A percentile compares a stretch with the other conserved stretches of the same genome.
Conservation (phyloP, 495 filamentous ascomycete species). For the Annulohypoxylon moriforme region DNA sequence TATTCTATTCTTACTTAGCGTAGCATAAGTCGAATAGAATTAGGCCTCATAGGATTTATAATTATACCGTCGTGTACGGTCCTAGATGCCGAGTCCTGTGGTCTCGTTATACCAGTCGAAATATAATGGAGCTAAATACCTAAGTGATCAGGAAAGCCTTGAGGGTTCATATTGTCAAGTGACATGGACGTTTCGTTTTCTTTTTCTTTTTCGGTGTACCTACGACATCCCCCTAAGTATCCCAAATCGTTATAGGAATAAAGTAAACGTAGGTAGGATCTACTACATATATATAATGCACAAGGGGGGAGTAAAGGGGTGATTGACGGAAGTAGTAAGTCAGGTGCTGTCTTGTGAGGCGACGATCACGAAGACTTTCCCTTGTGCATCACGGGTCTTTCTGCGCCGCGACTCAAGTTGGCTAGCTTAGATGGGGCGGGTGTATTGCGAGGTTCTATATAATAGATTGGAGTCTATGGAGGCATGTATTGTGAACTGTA, state of each 20-base stretch:
- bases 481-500: no score
- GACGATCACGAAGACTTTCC: conserved; percentile 14
- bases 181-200: neutral
- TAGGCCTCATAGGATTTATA: neutral
- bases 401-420: neutral
- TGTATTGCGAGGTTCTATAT: neutral
- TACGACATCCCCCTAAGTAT: neutral
- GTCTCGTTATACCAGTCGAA: neutral
- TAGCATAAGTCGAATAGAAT: neutral
- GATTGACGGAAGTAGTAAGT: conserved; percentile 11
- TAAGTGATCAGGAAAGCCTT: neutral
- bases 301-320: neutral
- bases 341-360: conserved; percentile 15
- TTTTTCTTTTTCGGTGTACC: neutral
- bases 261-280: neutral
- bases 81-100: neutral
- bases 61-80: neutral
- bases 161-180: neutral
- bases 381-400: neutral
- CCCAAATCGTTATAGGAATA: neutral
- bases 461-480: neutral
- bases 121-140: neutral
- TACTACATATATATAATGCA: neutral
- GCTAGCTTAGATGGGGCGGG: neutral
- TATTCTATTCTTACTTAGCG: conserved; percentile 1